Base-by-base conservation (phyloP, 164 flowering plant species). In the Taxillus chinensis region DNA sequence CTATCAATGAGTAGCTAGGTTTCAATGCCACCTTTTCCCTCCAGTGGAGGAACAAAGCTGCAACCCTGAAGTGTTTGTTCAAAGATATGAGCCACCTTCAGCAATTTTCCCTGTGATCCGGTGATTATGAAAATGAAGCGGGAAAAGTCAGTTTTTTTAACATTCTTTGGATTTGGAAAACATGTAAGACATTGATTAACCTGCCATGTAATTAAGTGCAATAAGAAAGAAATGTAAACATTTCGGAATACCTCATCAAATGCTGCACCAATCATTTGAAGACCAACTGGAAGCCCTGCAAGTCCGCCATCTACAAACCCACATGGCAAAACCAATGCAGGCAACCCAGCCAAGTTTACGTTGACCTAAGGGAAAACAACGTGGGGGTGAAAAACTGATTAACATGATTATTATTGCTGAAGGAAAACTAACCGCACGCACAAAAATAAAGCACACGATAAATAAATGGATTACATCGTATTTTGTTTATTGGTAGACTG, bases 331-430 rank as follows among this genome's bases (percentile, higher is more conserved):
- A 90, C 97, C 67, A 93, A 70, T 7, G 99, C 99, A 71, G 99
- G 99, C 16, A 93, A 73, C 62, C 99, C 99, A 57, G 99, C 96
- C 78, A 90, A 78, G 79, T 93, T 93, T 39, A 93, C 99, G 81
- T 93, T 93, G n/a, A 93, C 96, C 98, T 93, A 80, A 59, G 37
- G 39, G n/a, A 70, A 46, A 48, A 71, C 4, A 48, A 51, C 57
- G 17, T 27, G 15, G 27, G 5, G 15, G 5, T 2, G 7, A 59
- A 16, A n/a, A 27, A 17, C 38, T 16, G 50, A 43, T 17, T 27
- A 4, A 38, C 12, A 15, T 37, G 46, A 54, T 27, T 2, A 27
- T 2, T 27, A 27, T 27, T 27, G 27, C 27, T 27, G 27, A 27
- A 27, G 27, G 27, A 27, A 27, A 27, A 27, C 27, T 27, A 27